Evolutionary conservation across 2,329 filamentous ascomycete genomes (phyloP).

Genomic region (Aspergillus brasiliensis): DNA sequence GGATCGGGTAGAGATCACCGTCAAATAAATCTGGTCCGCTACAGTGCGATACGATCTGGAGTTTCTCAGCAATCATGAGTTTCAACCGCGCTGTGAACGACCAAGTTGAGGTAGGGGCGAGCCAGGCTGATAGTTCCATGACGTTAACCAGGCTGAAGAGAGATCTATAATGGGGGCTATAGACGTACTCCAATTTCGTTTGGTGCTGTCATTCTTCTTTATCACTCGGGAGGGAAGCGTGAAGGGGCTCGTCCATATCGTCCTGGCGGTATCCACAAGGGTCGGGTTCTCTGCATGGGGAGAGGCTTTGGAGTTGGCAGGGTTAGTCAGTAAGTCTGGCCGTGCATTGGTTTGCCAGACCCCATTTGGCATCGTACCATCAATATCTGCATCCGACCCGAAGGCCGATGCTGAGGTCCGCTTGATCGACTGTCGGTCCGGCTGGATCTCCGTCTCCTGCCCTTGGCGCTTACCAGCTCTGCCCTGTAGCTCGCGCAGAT

Average conservation of each 20-base stretch:
- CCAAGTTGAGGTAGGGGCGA: slow-evolving; percentile 27
- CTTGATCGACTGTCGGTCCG: not conserved
- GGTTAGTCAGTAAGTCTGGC: not conserved
- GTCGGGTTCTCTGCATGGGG: not conserved
- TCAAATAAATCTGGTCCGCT: too few relatives aligned
- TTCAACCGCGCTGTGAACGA: slow-evolving; percentile 28
- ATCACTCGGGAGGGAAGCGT: slow-evolving; percentile 20
- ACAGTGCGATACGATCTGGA: too few relatives aligned
- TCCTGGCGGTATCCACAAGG: not conserved
- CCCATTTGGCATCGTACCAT: not conserved
- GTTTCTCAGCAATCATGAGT: slow-evolving; percentile 24
- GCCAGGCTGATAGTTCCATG: slow-evolving; percentile 18
- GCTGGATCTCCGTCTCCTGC: not conserved
- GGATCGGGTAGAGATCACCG: too few relatives aligned
- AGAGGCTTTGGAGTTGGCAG: not conserved
- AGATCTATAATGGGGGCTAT: not conserved
- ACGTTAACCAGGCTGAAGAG: not conserved
- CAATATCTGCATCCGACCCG: not conserved
- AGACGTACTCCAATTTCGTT: slow-evolving; percentile 39
- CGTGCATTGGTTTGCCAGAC: too few relatives aligned
- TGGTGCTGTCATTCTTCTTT: slow-evolving; percentile 19
- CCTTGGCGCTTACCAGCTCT: too few relatives aligned
- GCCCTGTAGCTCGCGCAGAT: too few relatives aligned
- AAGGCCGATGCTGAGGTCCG: slow-evolving; percentile 8
- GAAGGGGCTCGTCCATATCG: slow-evolving; percentile 27